These are phyloP conservation scores for Tinospora cordifolia DNA, from an alignment of 164 flowering plant species.

Conservation along the genomic window DNA sequence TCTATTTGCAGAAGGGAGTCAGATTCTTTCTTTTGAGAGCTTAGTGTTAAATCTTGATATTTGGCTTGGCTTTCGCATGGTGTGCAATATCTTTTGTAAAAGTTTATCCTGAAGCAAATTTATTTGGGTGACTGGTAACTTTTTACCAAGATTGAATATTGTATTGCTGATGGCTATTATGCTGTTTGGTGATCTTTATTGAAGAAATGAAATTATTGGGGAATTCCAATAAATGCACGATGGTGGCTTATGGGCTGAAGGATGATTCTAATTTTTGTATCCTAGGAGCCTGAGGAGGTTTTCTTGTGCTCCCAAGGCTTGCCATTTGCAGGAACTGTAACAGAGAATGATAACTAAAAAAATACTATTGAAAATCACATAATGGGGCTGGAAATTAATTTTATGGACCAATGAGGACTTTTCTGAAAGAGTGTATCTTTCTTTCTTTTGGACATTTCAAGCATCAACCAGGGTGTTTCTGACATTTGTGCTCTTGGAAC, in stretches of 20 bases:
- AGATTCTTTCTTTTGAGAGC: neutral
- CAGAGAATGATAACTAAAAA: no score
- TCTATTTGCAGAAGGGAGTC: neutral
- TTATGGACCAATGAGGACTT: neutral
- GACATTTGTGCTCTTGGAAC: neutral
- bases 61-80: neutral
- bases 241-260: no score
- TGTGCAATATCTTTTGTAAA: neutral
- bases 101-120: neutral
- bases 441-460: neutral
- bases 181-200: neutral
- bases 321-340: neutral
- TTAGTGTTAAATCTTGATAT: neutral
- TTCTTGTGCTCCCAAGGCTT: neutral
- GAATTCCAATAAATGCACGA: neutral
- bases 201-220: neutral
- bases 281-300: no score
- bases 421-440: neutral
- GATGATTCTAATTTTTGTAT: no score
- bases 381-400: neutral
- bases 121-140: neutral
- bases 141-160: neutral
- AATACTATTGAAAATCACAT: no score
- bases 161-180: neutral
- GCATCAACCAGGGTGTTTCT: neutral